Evolutionary conservation across 73 alveolate species (phyloP).

Genomic region (Paramecium pentaurelia): DNA sequence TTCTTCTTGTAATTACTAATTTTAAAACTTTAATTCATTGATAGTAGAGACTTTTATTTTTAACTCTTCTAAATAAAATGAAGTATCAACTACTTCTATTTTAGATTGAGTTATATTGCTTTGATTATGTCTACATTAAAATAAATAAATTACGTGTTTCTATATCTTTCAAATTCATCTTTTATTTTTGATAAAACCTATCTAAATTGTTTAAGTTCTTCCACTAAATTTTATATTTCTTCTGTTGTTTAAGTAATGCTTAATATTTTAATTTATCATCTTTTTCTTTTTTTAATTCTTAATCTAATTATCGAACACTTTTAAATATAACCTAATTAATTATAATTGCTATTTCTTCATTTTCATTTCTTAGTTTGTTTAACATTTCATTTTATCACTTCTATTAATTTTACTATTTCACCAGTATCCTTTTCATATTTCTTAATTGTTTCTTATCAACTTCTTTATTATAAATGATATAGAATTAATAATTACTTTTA

Average conservation of each 20-base stretch:
- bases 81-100: neutral
- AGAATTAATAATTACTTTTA: neutral
- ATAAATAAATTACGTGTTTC: neutral
- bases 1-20: constrained; percentile 32
- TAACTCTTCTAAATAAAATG: constrained; percentile 6
- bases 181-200: constrained; percentile 33
- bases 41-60: constrained; percentile 11
- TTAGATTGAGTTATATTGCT: neutral
- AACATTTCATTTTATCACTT: constrained; percentile 61
- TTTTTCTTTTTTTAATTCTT: constrained; percentile 46
- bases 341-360: constrained; percentile 43
- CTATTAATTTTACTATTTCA: constrained; percentile 34
- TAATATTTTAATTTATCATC: neutral
- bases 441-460: constrained; percentile 31
- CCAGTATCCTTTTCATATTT: constrained; percentile 13
- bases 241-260: neutral
- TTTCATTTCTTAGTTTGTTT: constrained; percentile 49
- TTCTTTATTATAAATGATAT: neutral
- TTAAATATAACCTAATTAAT: constrained; percentile 51
- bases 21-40: constrained; percentile 19
- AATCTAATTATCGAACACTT: constrained; percentile 14
- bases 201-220: constrained; percentile 32
- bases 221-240: neutral
- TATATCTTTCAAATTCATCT: constrained; percentile 45
- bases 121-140: neutral